These are phyloP conservation scores for Diutina sp. DNA, from an alignment of 1,139 yeast species.

Conservation along the genomic window DNA sequence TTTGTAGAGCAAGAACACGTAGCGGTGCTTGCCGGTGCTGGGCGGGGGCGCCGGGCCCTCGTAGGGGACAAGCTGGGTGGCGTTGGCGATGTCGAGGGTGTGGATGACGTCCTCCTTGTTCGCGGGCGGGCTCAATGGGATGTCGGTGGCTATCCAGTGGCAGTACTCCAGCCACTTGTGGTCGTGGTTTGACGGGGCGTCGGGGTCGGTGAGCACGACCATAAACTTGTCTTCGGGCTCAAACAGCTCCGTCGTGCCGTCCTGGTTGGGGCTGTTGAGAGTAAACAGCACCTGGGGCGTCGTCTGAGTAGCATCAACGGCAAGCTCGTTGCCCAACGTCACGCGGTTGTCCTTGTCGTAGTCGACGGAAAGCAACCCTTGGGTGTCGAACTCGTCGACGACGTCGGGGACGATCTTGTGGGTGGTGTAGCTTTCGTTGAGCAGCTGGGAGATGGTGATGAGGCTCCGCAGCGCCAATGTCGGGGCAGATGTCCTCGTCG, in stretches of 20 bases:
- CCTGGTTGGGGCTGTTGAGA: slow-evolving; percentile 30
- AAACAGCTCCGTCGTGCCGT: slow-evolving; percentile 17
- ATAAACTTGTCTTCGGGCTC: slow-evolving; percentile 41
- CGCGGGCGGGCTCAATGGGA: slow-evolving; percentile 16
- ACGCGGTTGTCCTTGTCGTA: slow-evolving; percentile 48
- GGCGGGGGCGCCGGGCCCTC: slow-evolving; percentile 80
- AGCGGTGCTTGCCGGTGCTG: slow-evolving; percentile 73
- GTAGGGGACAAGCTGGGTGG: slow-evolving; percentile 21
- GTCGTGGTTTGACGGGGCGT: slow-evolving; percentile 77
- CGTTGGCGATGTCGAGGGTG: not conserved
- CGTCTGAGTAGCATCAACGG: slow-evolving; percentile 51
- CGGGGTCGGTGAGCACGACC: slow-evolving; percentile 80
- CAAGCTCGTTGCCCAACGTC: slow-evolving; percentile 66
- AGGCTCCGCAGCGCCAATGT: slow-evolving; percentile 6
- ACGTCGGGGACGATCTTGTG: slow-evolving; percentile 57
- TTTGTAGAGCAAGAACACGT: slow-evolving; percentile 62
- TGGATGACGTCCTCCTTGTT: not conserved
- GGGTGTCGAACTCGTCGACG: slow-evolving; percentile 31
- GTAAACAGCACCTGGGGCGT: slow-evolving; percentile 59
- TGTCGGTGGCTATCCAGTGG: slow-evolving; percentile 62
- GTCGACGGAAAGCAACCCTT: slow-evolving; percentile 34
- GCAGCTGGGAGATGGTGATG: slow-evolving; percentile 52
- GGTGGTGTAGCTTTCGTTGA: slow-evolving; percentile 46
- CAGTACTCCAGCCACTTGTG: slow-evolving; percentile 82
- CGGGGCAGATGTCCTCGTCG: not conserved